Base-by-base conservation (phyloP, 345 rosid species). In the Pelargonium nanum region DNA sequence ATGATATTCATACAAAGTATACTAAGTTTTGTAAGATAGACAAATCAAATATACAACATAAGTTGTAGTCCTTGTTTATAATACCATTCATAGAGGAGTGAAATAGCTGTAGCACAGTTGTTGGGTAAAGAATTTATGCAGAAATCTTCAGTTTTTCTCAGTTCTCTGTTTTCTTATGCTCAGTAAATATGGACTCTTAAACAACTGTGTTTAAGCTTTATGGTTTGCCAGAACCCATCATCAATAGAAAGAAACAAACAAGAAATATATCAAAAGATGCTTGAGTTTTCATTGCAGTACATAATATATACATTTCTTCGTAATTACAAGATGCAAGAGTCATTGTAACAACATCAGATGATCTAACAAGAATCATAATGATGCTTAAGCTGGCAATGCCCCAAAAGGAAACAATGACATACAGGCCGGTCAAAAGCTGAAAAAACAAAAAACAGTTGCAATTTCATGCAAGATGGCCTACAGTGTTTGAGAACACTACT, bases 1-100 rank as follows among this genome's bases (percentile, higher is more conserved):
- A 24, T 12, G 22, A 23, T 22, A 21, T 25, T 32, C 61, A 51
- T 22, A 51, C 30, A 60, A 52, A 53, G 26, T 25, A 57, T 56
- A n/a, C 61, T 22, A 25, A 65, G 60, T 73, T 79, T 74, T 71
- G 67, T 59, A 61, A 53, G 52, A 67, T 25, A 56, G 19, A 22
- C 22, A 52, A 58, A 25, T 24, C 13, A 55, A 55, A 21, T 8
- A 25, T 19, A 9, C 57, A 55, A 16, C 57, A 55, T 0, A 50
- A n/a, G n/a, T n/a, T n/a, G n/a, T n/a, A n/a, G n/a, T n/a, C n/a
- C n/a, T n/a, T n/a, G n/a, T n/a, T n/a, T n/a, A n/a, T n/a, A n/a
- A n/a, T n/a, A n/a, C n/a, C n/a, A n/a, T n/a, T n/a, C n/a, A n/a
- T n/a, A n/a, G n/a, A n/a, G n/a, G n/a, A n/a, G 15, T 17, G 48